Conservation (phyloP, 176 grass and related monocot genomes). For the Bothriochloa decipiens region DNA sequence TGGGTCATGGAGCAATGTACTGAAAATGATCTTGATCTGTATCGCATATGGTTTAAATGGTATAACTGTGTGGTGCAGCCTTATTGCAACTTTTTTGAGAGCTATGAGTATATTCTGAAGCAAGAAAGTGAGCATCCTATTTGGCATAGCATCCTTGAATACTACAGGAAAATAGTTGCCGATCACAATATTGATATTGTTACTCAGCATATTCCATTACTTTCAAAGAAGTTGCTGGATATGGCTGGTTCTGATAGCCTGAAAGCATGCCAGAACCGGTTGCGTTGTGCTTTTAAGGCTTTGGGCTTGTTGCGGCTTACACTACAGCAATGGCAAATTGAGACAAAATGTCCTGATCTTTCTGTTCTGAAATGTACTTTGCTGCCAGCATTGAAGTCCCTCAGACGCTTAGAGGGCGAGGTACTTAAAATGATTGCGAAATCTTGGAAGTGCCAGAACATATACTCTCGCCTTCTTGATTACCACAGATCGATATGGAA, state of each 20-base stretch:
- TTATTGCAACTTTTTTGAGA: slow-evolving; percentile 74
- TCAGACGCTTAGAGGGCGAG: slow-evolving; percentile 65
- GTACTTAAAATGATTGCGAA: slow-evolving; percentile 60
- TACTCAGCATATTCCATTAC: slow-evolving; percentile 57
- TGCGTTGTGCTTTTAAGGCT: slow-evolving; percentile 48
- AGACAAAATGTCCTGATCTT: slow-evolving; percentile 48
- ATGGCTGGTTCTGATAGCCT: slow-evolving; percentile 54
- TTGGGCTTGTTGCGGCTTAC: slow-evolving; percentile 74
- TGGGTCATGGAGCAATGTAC: slow-evolving; percentile 87
- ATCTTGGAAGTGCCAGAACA: slow-evolving; percentile 48
- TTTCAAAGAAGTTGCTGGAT: slow-evolving; percentile 61
- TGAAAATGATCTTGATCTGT: slow-evolving; percentile 63
- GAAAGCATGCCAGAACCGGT: slow-evolving; percentile 43
- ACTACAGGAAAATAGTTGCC: slow-evolving; percentile 57
- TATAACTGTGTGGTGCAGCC: slow-evolving; percentile 57
- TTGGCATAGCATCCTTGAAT: slow-evolving; percentile 66
- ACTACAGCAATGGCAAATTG: slow-evolving; percentile 70
- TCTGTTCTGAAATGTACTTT: slow-evolving; percentile 46
- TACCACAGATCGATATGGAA: slow-evolving; percentile 88
- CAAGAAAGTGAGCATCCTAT: slow-evolving; percentile 69
- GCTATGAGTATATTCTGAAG: slow-evolving; percentile 55
- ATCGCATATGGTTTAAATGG: slow-evolving; percentile 68
- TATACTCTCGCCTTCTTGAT: slow-evolving; percentile 68
- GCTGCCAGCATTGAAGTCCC: slow-evolving; percentile 57
- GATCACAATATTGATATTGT: slow-evolving; percentile 64